These are phyloP conservation scores for Hypoxylon crocopeplum DNA, from an alignment of 495 filamentous ascomycete species.

Conservation along the genomic window DNA sequence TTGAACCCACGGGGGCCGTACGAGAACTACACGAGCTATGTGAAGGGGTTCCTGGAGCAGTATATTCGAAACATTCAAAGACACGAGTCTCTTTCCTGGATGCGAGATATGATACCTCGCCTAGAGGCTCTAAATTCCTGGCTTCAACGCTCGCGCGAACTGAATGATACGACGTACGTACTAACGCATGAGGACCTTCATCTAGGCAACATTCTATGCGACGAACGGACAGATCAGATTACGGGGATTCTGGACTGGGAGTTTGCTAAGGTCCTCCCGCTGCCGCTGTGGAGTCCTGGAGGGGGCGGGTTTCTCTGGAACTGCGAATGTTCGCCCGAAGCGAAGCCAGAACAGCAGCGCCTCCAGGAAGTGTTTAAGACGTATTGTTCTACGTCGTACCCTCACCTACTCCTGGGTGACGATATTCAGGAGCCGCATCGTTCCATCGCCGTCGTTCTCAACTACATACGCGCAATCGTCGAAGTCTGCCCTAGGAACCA, in stretches of 20 bases:
- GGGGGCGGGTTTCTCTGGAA: constrained; percentile 45
- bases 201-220: constrained; percentile 47
- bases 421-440: background rate
- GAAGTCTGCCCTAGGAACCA: constrained; percentile 20
- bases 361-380: constrained; percentile 20
- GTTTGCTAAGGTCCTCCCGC: constrained; percentile 45
- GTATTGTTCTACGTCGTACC: too few species aligned
- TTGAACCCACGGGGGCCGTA: constrained; percentile 35
- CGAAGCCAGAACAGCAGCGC: constrained; percentile 32
- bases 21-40: constrained; percentile 31
- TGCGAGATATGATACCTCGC: constrained; percentile 35
- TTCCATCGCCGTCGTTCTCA: constrained; percentile 1
- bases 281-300: constrained; percentile 40
- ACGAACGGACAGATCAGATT: constrained; percentile 33
- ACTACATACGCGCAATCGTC: constrained; percentile 31
- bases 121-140: constrained; percentile 24
- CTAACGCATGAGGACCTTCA: constrained; percentile 50
- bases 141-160: constrained; percentile 3
- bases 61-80: constrained; percentile 36
- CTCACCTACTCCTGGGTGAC: too few species aligned
- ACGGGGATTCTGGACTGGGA: constrained; percentile 51
- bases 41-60: constrained; percentile 16
- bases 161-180: constrained; percentile 35
- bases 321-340: too few species aligned
- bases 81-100: constrained; percentile 32